These are phyloP conservation scores for Sclerotinia glacialis DNA, from an alignment of 2,329 filamentous ascomycete species.

Conservation along the genomic window DNA sequence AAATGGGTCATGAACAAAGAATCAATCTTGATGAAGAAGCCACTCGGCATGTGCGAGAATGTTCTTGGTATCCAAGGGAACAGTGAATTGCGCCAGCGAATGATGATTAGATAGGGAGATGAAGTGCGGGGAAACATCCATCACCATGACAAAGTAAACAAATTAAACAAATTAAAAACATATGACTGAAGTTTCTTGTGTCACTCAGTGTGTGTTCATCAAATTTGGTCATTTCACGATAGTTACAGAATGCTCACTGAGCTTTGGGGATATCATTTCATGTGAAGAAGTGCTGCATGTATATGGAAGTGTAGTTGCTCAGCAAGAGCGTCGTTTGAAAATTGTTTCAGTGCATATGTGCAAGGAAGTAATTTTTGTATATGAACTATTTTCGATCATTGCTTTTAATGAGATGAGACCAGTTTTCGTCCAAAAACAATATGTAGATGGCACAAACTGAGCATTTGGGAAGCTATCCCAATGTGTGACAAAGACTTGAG, in stretches of 20 bases:
- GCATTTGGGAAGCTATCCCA: background rate
- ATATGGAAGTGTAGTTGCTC: background rate
- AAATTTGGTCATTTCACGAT: background rate
- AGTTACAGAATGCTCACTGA: background rate
- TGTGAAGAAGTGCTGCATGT: background rate
- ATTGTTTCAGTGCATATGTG: background rate
- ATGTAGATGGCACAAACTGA: background rate
- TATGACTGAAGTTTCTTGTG: background rate
- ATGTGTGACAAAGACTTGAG: background rate
- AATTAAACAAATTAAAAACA: background rate
- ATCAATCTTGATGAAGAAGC: background rate
- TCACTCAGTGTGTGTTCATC: background rate
- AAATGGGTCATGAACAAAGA: background rate
- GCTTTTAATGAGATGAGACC: background rate
- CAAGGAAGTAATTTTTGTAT: background rate
- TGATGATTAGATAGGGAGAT: background rate
- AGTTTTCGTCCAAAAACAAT: background rate
- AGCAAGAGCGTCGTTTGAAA: background rate
- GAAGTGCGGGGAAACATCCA: conserved; percentile 7
- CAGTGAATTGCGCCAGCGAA: conserved; percentile 9
- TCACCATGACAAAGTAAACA: background rate
- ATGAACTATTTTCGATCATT: background rate
- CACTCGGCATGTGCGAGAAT: background rate
- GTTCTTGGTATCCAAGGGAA: background rate
- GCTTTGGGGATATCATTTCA: background rate